These are phyloP conservation scores for Apiotrichum montevideense DNA, from an alignment of 1,284 basidiomycete genomes.

Conservation along the genomic window DNA sequence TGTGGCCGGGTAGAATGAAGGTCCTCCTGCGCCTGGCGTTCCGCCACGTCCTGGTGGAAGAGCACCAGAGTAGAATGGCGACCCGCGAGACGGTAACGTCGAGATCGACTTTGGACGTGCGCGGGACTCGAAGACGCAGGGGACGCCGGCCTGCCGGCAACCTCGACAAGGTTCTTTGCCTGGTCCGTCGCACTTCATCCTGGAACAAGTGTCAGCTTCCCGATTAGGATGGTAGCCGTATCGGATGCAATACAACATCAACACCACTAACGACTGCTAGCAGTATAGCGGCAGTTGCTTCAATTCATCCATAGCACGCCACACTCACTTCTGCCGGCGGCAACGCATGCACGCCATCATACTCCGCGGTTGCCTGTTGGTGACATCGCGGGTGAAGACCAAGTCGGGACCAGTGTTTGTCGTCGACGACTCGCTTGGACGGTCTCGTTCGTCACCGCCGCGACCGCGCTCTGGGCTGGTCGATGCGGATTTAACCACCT, in stretches of 20 bases:
- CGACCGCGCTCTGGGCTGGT: constrained; percentile 8
- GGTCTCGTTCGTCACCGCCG: constrained; percentile 1
- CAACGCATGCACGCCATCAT: constrained; percentile 45
- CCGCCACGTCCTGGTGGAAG: constrained; percentile 23
- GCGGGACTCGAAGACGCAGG: constrained; percentile 41
- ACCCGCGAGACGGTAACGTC: constrained; percentile 30
- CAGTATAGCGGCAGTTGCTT: too few species aligned
- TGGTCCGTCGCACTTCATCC: constrained; percentile 46
- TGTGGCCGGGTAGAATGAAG: constrained; percentile 30
- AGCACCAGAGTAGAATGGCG: constrained; percentile 27
- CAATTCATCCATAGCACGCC: not conserved
- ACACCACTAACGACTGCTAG: not conserved
- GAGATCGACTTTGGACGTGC: constrained; percentile 40
- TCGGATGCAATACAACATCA: not conserved
- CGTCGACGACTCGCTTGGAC: constrained; percentile 1
- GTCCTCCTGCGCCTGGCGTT: constrained; percentile 18
- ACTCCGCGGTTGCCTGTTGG: constrained; percentile 38
- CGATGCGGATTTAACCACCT: constrained; percentile 11
- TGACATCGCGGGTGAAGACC: constrained; percentile 32
- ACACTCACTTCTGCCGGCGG: constrained; percentile 35
- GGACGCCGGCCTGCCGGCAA: constrained; percentile 39
- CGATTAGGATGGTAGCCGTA: not conserved
- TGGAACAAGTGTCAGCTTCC: constrained; percentile 16
- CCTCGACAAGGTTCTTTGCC: constrained; percentile 39
- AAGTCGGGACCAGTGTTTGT: constrained; percentile 5